Conservation (phyloP, 805 yeast genomes). For the Millerago galiae region DNA sequence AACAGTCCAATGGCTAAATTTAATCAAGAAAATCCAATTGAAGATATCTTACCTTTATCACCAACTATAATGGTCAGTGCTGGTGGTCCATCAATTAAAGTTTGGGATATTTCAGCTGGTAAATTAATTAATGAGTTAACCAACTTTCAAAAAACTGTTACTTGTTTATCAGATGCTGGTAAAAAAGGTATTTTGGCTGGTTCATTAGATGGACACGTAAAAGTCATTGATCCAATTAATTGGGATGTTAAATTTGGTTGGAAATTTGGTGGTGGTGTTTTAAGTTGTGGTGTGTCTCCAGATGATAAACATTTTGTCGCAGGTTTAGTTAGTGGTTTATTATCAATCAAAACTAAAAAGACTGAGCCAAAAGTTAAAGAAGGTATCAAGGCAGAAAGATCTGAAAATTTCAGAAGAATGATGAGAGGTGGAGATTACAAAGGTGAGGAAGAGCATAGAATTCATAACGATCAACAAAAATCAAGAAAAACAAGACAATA, state of each 20-base stretch:
- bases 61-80: conserved; percentile 70
- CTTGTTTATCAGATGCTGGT: conserved; percentile 62
- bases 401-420: conserved; percentile 70
- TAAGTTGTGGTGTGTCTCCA: conserved; percentile 87
- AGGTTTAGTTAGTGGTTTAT: conserved; percentile 83
- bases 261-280: conserved; percentile 93
- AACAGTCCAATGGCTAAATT: conserved; percentile 55
- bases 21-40: conserved; percentile 77
- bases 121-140: conserved; percentile 61
- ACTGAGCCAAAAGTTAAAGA: conserved; percentile 51
- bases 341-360: conserved; percentile 84
- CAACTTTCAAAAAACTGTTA: conserved; percentile 91
- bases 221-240: conserved; percentile 74
- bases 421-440: conserved; percentile 86
- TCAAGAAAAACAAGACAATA: conserved; percentile 69
- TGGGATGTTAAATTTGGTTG: conserved; percentile 95
- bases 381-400: conserved; percentile 42
- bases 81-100: conserved; percentile 75
- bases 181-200: conserved; percentile 86
- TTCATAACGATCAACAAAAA: conserved; percentile 52
- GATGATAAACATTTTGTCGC: conserved; percentile 81
- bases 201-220: conserved; percentile 94
- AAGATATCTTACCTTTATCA: conserved; percentile 68
- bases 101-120: conserved; percentile 89
- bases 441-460: conserved; percentile 80